A percentile compares a stretch with the other conserved stretches of the same genome.
phyloP scores from a whole-genome alignment of 805 yeast species.

The Myxozyma vanderwaltii region DNA sequence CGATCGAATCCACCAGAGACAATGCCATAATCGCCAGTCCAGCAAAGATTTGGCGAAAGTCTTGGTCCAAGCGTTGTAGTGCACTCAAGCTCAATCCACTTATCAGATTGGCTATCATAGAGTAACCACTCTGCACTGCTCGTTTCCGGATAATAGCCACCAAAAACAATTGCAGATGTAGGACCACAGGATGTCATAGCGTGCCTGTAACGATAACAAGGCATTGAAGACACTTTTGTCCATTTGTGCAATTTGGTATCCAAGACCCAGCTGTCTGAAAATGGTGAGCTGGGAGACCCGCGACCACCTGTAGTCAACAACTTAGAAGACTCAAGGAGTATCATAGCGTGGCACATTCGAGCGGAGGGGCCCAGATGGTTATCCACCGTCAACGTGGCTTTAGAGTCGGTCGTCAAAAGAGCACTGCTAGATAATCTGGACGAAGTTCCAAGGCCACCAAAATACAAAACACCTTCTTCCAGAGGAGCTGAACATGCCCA shows the following conservation, averaged over 20 bases:
- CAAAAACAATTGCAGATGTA: conserved; percentile 52
- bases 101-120: conserved; percentile 18
- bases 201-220: conserved; percentile 57
- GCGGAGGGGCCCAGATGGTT: conserved; percentile 37
- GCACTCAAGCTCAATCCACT: conserved; percentile 36
- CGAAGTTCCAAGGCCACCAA: conserved; percentile 29
- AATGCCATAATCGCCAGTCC: conserved; percentile 42
- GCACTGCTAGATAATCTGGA: conserved; percentile 30
- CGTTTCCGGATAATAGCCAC: conserved; percentile 38
- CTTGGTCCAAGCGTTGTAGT: conserved; percentile 37
- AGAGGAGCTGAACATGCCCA: conserved; percentile 18
- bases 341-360: conserved; percentile 63
- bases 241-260: conserved; percentile 42
- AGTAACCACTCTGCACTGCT: conserved; percentile 19
- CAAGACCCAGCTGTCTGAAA: conserved; percentile 51
- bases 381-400: conserved; percentile 4
- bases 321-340: conserved; percentile 40
- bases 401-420: conserved; percentile 8
- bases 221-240: conserved; percentile 47
- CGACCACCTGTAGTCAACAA: conserved; percentile 67
- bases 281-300: conserved; percentile 54
- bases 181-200: conserved; percentile 42
- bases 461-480: conserved; percentile 4
- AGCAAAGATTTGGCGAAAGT: conserved; percentile 43
- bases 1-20: conserved; percentile 53